phyloP scores from a whole-genome alignment of 2,329 filamentous ascomycete genomes.

The Aspergillus unguis region DNA sequence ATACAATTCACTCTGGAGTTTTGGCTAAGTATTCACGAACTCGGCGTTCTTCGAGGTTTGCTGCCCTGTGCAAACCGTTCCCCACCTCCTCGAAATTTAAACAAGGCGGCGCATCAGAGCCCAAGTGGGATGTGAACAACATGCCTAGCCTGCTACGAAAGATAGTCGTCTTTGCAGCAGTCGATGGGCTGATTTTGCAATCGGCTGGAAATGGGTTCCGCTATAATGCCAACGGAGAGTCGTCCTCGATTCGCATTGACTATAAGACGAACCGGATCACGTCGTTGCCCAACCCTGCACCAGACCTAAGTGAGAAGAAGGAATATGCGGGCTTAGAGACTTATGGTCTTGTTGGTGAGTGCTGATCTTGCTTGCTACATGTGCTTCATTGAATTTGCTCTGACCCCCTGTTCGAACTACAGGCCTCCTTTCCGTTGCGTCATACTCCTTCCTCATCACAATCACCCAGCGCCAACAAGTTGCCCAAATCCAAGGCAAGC shows the following conservation, averaged over 20 bases:
- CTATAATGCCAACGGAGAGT: slow-evolving; percentile 50
- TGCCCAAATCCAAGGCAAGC: slow-evolving; percentile 75
- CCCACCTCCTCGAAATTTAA: slow-evolving; percentile 9
- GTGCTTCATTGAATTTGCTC: not conserved
- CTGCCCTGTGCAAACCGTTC: not conserved
- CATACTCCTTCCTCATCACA: slow-evolving; percentile 76
- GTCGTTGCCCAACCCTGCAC: slow-evolving; percentile 38
- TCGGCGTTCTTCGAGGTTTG: not conserved
- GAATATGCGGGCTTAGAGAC: slow-evolving; percentile 44
- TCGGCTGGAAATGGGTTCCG: slow-evolving; percentile 54
- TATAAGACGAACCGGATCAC: slow-evolving; percentile 61
- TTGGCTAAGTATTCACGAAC: not conserved
- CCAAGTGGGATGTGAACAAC: slow-evolving; percentile 11
- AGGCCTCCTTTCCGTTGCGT: slow-evolving; percentile 84
- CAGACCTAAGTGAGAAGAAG: slow-evolving; percentile 26
- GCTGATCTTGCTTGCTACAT: not conserved
- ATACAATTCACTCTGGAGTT: not conserved
- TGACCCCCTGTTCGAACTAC: not conserved
- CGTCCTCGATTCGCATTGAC: slow-evolving; percentile 63
- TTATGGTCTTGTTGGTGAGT: slow-evolving; percentile 57
- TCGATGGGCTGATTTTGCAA: slow-evolving; percentile 79
- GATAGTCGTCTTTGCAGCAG: slow-evolving; percentile 72
- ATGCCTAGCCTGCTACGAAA: slow-evolving; percentile 81
- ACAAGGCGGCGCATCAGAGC: slow-evolving; percentile 2
- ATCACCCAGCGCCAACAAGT: slow-evolving; percentile 86